These are phyloP conservation scores for Firmiana major DNA, from an alignment of 345 rosid species.

Conservation along the genomic window DNA sequence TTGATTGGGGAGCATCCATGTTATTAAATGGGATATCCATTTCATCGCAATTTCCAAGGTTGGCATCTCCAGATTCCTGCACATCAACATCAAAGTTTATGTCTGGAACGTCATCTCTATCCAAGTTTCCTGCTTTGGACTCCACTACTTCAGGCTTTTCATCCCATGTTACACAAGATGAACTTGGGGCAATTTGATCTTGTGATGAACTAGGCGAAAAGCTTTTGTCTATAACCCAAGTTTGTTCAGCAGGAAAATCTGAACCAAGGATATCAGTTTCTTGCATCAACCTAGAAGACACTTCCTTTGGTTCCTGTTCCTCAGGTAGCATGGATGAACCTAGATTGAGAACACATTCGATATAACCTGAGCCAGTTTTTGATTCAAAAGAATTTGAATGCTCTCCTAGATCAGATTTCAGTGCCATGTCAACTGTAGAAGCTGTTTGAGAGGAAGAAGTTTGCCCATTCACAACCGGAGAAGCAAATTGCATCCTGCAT, in stretches of 20 bases:
- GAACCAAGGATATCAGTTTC: constrained; percentile 40
- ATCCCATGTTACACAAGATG: constrained; percentile 68
- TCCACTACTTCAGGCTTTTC: constrained; percentile 72
- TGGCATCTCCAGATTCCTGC: constrained; percentile 22
- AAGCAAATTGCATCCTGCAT: constrained; percentile 53
- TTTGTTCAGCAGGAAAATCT: constrained; percentile 35
- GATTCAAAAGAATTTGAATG: constrained; percentile 54
- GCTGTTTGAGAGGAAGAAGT: constrained; percentile 29
- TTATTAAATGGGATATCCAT: constrained; percentile 27
- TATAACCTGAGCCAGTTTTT: constrained; percentile 56
- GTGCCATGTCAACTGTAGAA: constrained; percentile 43
- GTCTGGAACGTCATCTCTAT: constrained; percentile 34
- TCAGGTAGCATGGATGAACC: constrained; percentile 44
- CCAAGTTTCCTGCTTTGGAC: constrained; percentile 29
- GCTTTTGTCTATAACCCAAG: constrained; percentile 27
- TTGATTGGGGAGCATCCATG: constrained; percentile 29
- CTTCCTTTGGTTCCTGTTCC: constrained; percentile 41
- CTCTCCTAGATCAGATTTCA: constrained; percentile 49
- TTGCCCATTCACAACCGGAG: constrained; percentile 39
- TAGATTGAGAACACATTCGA: constrained; percentile 41
- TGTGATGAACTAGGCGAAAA: constrained; percentile 34
- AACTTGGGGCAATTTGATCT: constrained; percentile 34
- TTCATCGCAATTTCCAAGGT: constrained; percentile 25
- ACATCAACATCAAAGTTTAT: constrained; percentile 31
- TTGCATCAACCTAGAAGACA: constrained; percentile 39